phyloP scores from a whole-genome alignment of 208 protist genomes.

The Herpetomonas samuelpessoai region DNA sequence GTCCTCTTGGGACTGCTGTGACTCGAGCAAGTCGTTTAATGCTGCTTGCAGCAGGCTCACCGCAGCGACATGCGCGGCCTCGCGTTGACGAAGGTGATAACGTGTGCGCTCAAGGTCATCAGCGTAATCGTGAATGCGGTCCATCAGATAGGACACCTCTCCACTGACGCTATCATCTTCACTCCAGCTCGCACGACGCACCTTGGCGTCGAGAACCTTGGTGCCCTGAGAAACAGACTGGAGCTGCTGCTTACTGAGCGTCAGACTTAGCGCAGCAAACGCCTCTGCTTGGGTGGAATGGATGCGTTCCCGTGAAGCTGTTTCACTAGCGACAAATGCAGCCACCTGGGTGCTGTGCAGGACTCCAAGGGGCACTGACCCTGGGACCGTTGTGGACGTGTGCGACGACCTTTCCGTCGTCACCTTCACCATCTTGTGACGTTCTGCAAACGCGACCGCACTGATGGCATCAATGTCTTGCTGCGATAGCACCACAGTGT shows the following conservation, averaged over 20 bases:
- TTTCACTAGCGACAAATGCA: too few species aligned
- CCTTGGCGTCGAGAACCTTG: not conserved
- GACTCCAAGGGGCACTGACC: too few species aligned
- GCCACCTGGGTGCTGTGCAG: too few species aligned
- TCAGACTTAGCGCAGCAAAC: too few species aligned
- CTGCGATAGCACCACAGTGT: not conserved
- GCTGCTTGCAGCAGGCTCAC: constrained; percentile 5
- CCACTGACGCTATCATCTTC: not conserved
- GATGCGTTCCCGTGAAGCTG: too few species aligned
- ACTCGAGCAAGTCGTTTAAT: constrained; percentile 8
- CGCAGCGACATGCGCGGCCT: constrained; percentile 2
- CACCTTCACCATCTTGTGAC: not conserved
- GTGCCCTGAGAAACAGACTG: too few species aligned
- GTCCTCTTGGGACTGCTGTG: not conserved
- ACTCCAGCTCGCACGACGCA: not conserved
- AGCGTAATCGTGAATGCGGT: not conserved
- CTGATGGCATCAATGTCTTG: not conserved
- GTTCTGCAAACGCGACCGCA: too few species aligned
- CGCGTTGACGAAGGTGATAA: constrained; percentile 6
- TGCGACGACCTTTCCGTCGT: not conserved
- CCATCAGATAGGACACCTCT: not conserved
- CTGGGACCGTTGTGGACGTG: too few species aligned
- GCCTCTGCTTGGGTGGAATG: too few species aligned
- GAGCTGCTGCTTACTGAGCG: too few species aligned
- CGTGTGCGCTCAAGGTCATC: constrained; percentile 9